Evolutionary conservation across 2,329 filamentous ascomycete species (phyloP), one percentile per base, ranked within the genome.

Genomic region (Alternaria sp.): DNA sequence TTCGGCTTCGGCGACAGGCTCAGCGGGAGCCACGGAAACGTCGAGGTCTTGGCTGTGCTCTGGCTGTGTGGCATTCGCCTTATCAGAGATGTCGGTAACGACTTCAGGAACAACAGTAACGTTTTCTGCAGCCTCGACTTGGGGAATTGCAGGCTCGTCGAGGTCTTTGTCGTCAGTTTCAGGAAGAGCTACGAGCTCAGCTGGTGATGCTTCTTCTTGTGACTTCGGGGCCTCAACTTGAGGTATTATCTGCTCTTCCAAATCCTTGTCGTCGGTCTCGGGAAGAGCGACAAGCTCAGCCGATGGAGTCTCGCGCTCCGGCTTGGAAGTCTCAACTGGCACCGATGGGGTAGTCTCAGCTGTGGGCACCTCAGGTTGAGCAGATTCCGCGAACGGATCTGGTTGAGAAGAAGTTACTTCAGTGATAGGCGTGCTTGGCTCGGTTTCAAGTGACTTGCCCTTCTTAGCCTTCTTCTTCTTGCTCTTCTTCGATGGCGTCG

Each of bases 401-500:
- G 44, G 44, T 23, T 50, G 44, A n/a, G 49, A 12, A 7, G 32
- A 26, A 11, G 47, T 12, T 15, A 66, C 61, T 51, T 69, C 68
- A 36, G 17, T 44, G 7, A 32, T 23, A 21, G 62, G 45, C 11
- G 62, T 69, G 19, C 46, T 58, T 19, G 63, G 66, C 44, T 69
- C 65, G 2, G 61, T 47, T 4, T 66, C 67, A 21, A 30, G 23
- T 3, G 56, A 36, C 30, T 67, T 67, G 12, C 45, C 60, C 45
- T 67, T 65, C 58, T 69, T 71, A 1, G 61, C 61, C 40, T 67
- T 71, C 57, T 83, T 80, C 62, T 85, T 85, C 12, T 81, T 67
- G 5, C 50, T 80, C 66, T 84, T 85, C 65, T 82, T 81, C 53
- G 81, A 82, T 30, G 74, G 71, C 3, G 59, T 55, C 1, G 45